Conservation (phyloP, 75 land plant species). For the Gnetum montanum region DNA sequence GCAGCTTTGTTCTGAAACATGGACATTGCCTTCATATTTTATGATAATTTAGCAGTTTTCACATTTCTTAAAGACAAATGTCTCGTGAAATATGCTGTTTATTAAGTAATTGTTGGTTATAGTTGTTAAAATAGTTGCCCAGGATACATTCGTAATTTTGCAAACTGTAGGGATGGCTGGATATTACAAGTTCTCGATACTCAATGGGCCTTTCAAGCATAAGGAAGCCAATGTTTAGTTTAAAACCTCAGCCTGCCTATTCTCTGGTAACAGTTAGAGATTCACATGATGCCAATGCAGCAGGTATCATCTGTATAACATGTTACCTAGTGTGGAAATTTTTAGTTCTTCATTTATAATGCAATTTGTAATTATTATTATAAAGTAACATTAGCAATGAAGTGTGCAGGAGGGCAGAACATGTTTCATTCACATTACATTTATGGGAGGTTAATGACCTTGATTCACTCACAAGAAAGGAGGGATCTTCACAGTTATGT, state of each 20-base stretch:
- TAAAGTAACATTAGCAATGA: background rate
- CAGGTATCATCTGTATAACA: conserved; percentile 3
- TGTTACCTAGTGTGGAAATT: background rate
- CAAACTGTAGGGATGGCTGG: conserved; percentile 48
- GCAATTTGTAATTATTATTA: background rate
- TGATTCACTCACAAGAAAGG: too few species aligned
- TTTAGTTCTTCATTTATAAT: background rate
- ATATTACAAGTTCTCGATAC: conserved; percentile 77
- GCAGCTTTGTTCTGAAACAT: too few species aligned
- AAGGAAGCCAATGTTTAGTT: conserved; percentile 44
- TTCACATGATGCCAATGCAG: background rate
- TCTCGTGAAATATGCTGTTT: too few species aligned
- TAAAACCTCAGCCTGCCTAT: conserved; percentile 52
- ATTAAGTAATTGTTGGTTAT: too few species aligned
- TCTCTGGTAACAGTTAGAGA: conserved; percentile 25
- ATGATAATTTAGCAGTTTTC: too few species aligned
- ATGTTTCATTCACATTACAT: conserved; percentile 1
- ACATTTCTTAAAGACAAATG: too few species aligned
- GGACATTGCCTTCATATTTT: too few species aligned
- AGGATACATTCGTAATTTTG: too few species aligned
- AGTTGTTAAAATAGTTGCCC: too few species aligned
- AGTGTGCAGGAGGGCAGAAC: background rate
- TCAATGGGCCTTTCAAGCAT: conserved; percentile 78
- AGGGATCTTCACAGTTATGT: conserved; percentile 11
- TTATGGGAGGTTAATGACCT: conserved; percentile 3